Percentiles rank a stretch among this genome's conserved stretches.
These are phyloP conservation scores for Aphanomyces cochlioides DNA, from an alignment of 352 stramenopile genomes.

Conservation along the genomic window DNA sequence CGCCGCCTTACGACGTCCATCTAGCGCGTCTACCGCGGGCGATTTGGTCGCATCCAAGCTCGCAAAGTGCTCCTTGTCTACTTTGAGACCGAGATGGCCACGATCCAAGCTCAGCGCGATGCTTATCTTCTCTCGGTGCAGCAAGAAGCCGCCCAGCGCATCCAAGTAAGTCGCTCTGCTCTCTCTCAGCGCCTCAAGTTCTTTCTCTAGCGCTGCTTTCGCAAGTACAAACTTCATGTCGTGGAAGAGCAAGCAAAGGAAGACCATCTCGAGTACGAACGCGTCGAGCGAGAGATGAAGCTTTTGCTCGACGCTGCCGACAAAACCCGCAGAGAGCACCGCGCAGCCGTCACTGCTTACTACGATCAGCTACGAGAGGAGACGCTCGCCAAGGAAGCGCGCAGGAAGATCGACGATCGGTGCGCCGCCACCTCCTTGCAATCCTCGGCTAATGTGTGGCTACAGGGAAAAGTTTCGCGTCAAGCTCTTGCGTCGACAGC, in stretches of 20 bases:
- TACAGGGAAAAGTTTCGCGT: no score
- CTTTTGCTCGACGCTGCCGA: constrained; percentile 38
- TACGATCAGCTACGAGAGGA: constrained; percentile 57
- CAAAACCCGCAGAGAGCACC: constrained; percentile 38
- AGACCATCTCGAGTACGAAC: constrained; percentile 7
- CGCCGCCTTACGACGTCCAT: no score
- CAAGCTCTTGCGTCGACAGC: constrained; percentile 41
- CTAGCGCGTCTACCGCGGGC: constrained; percentile 55
- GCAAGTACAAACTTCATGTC: constrained; percentile 31
- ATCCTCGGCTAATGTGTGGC: not conserved
- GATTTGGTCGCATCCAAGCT: constrained; percentile 43
- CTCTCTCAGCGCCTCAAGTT: no score
- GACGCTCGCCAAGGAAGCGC: constrained; percentile 41
- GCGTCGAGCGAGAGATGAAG: constrained; percentile 49
- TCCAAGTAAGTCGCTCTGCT: constrained; percentile 35
- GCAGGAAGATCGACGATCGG: constrained; percentile 44
- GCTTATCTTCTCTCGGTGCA: constrained; percentile 44
- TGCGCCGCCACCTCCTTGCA: not conserved
- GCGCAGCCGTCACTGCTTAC: constrained; percentile 43
- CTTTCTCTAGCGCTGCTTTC: constrained; percentile 39
- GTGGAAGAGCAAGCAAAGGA: constrained; percentile 35
- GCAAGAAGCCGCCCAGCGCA: constrained; percentile 39
- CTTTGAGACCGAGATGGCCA: constrained; percentile 58
- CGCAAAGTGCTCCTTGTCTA: constrained; percentile 40
- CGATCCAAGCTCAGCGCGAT: constrained; percentile 50